phyloP scores from a whole-genome alignment of 371 early-diverging fungal species.

The Syncephalastrum monosporum region DNA sequence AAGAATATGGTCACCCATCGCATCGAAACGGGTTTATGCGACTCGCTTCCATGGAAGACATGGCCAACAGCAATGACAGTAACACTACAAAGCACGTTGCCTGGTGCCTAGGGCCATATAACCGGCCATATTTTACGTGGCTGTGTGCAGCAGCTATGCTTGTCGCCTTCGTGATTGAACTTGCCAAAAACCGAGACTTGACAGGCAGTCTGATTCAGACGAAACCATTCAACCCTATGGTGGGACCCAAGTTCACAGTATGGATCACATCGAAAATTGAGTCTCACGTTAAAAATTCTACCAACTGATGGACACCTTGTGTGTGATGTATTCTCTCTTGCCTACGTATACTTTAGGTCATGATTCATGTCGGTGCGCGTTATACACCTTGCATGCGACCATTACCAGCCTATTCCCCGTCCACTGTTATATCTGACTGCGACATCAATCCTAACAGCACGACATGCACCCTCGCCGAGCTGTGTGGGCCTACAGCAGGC shows the following conservation, averaged over 20 bases:
- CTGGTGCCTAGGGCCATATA: conserved; percentile 21
- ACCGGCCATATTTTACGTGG: conserved; percentile 53
- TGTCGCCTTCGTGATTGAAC: conserved; percentile 49
- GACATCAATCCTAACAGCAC: conserved; percentile 12
- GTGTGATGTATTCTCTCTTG: neutral
- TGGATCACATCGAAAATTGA: conserved; percentile 4
- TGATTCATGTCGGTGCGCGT: conserved; percentile 57
- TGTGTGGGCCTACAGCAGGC: conserved; percentile 39
- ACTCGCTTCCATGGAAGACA: neutral
- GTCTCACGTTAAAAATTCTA: neutral
- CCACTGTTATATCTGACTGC: conserved; percentile 18
- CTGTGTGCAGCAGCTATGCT: conserved; percentile 47
- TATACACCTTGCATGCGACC: conserved; percentile 64
- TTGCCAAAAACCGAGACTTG: conserved; percentile 46
- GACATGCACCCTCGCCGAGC: conserved; percentile 48
- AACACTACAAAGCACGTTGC: neutral
- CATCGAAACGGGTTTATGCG: conserved; percentile 13
- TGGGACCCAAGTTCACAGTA: conserved; percentile 59
- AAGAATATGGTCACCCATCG: no score
- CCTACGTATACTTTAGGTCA: conserved; percentile 26
- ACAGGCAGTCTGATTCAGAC: conserved; percentile 55
- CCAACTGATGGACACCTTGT: no score
- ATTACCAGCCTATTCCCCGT: conserved; percentile 27
- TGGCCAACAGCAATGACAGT: neutral
- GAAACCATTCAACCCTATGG: conserved; percentile 59